These are phyloP conservation scores for Vaccinium macrocarpon DNA, from an alignment of 148 eudicot species.

Conservation along the genomic window DNA sequence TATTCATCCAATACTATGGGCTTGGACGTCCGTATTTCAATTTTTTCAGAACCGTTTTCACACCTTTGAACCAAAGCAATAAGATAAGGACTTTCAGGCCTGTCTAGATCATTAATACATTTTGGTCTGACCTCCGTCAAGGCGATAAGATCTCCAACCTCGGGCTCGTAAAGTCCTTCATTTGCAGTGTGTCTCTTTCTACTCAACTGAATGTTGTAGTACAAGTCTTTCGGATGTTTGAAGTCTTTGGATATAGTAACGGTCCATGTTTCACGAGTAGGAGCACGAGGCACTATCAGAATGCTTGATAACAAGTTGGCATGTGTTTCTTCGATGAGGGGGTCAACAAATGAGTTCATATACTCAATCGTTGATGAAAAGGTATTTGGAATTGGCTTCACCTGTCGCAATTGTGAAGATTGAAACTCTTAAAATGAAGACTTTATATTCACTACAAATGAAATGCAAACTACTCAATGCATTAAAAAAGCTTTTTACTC, in stretches of 20 bases:
- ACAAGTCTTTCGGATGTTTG: constrained; percentile 24
- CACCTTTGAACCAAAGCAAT: constrained; percentile 31
- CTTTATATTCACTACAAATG: no score
- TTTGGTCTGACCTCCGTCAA: constrained; percentile 37
- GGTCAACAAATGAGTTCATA: constrained; percentile 35
- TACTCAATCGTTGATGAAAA: constrained; percentile 35
- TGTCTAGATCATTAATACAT: constrained; percentile 37
- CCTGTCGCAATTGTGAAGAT: constrained; percentile 25
- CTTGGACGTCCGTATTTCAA: constrained; percentile 20
- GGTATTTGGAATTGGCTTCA: constrained; percentile 30
- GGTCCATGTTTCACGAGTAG: constrained; percentile 21
- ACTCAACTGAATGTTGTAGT: constrained; percentile 21
- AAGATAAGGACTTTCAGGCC: constrained; percentile 20
- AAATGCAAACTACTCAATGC: no score
- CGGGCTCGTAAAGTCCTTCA: constrained; percentile 41
- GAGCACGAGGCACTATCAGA: constrained; percentile 19
- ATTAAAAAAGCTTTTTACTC: no score
- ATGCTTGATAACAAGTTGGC: constrained; percentile 39
- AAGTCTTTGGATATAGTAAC: neutral
- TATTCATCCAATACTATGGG: constrained; percentile 9
- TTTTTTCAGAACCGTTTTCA: neutral
- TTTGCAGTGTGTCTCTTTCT: constrained; percentile 5
- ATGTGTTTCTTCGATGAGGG: constrained; percentile 14
- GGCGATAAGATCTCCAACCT: constrained; percentile 43
- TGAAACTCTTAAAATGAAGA: neutral